These are phyloP conservation scores for Cichorium intybus DNA, from an alignment of 140 eudicot species.

Conservation along the genomic window DNA sequence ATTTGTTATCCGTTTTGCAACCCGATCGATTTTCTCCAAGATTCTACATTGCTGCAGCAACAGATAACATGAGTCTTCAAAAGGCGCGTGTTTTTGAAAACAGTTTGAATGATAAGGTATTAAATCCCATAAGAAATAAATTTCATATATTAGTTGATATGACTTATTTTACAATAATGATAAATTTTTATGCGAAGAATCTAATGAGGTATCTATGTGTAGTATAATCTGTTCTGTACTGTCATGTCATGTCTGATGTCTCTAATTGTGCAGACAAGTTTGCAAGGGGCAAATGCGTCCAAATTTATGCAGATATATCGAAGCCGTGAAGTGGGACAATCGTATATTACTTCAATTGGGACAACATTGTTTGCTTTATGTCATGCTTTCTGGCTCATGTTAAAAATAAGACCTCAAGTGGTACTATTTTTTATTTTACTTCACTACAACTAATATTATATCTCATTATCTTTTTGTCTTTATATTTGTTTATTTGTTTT, in stretches of 20 bases:
- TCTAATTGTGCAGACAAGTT: slow-evolving; percentile 12
- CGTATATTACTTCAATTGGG: slow-evolving; percentile 70
- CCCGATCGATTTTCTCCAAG: slow-evolving; percentile 62
- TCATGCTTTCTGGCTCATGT: slow-evolving; percentile 65
- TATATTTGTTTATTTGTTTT: too few relatives aligned
- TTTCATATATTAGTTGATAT: too few relatives aligned
- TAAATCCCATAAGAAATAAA: too few relatives aligned
- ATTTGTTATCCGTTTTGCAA: slow-evolving; percentile 61
- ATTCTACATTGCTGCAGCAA: slow-evolving; percentile 85
- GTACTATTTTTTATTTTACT: background rate
- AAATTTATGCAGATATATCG: slow-evolving; percentile 78
- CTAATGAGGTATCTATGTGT: too few relatives aligned
- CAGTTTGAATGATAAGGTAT: slow-evolving; percentile 40
- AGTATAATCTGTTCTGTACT: too few relatives aligned
- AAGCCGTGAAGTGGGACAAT: slow-evolving; percentile 93
- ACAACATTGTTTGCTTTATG: slow-evolving; percentile 63
- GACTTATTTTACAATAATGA: too few relatives aligned
- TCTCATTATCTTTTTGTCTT: background rate
- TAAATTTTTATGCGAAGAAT: too few relatives aligned
- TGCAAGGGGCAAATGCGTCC: slow-evolving; percentile 23
- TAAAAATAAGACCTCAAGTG: background rate
- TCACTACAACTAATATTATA: too few relatives aligned
- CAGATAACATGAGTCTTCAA: slow-evolving; percentile 96
- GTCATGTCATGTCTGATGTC: too few relatives aligned
- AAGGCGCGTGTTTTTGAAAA: slow-evolving; percentile 64